A percentile compares a stretch with the other conserved stretches of the same genome.
Evolutionary conservation across 495 filamentous ascomycete species (phyloP).

Genomic region (Aspergillus taichungensis): DNA sequence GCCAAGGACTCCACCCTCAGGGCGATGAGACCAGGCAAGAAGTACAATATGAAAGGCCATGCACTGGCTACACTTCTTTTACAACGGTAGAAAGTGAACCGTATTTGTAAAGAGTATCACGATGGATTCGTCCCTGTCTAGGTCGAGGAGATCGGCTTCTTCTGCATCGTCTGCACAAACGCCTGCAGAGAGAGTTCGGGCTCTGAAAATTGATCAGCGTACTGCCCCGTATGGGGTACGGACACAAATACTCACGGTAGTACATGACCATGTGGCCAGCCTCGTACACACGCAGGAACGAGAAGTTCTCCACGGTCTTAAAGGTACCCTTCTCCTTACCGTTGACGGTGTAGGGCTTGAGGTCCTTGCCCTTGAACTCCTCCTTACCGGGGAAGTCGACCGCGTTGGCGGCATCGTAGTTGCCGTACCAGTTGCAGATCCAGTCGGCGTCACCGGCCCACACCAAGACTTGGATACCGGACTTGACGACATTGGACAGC

Average conservation of each 20-base stretch:
- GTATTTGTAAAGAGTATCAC: not conserved
- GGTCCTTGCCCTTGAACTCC: constrained; percentile 26
- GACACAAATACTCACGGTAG: constrained; percentile 23
- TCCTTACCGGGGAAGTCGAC: constrained; percentile 27
- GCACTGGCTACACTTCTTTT: too few relatives aligned
- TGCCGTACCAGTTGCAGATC: constrained; percentile 50
- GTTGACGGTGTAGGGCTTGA: constrained; percentile 40
- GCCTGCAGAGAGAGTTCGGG: constrained; percentile 41
- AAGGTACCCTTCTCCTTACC: constrained; percentile 38
- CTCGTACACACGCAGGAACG: constrained; percentile 42
- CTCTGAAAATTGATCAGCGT: constrained; percentile 16
- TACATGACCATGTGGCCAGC: constrained; percentile 46
- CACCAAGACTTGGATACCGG: constrained; percentile 39
- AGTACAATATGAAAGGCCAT: too few relatives aligned
- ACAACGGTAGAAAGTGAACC: too few relatives aligned
- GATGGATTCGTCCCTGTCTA: constrained; percentile 10
- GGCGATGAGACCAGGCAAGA: too few relatives aligned
- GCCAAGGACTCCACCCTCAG: too few relatives aligned
- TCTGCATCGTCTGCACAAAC: constrained; percentile 42
- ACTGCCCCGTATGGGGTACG: not conserved
- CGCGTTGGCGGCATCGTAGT: constrained; percentile 32
- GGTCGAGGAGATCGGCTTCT: constrained; percentile 9
- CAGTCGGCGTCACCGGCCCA: constrained; percentile 52
- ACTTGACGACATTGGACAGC: constrained; percentile 39
- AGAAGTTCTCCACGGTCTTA: constrained; percentile 43